Evolutionary conservation across 2,329 filamentous ascomycete species (phyloP).

Genomic region (Aspergillus sp.): DNA sequence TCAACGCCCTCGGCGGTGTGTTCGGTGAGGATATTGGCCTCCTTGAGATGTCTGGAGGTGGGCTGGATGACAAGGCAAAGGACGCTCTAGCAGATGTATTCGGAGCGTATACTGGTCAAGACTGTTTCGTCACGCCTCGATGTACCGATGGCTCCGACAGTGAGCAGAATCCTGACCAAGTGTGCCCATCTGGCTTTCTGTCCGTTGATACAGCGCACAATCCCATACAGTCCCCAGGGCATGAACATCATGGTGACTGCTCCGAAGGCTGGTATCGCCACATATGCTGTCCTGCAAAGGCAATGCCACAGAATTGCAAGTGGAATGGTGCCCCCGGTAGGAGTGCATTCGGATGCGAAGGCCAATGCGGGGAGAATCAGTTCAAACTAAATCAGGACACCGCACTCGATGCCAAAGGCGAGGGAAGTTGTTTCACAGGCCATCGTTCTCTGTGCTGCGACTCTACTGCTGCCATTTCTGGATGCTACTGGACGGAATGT

Average conservation of each 20-base stretch:
- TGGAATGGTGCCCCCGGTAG: conserved; percentile 25
- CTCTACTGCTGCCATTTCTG: neutral
- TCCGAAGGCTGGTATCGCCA: conserved; percentile 24
- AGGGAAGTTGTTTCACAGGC: conserved; percentile 13
- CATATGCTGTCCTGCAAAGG: conserved; percentile 30
- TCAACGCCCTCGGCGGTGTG: neutral
- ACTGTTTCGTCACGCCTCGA: conserved; percentile 13
- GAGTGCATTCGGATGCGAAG: conserved; percentile 10
- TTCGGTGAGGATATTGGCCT: neutral
- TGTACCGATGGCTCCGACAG: conserved; percentile 23
- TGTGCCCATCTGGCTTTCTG: conserved; percentile 21
- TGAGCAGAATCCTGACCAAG: conserved; percentile 18
- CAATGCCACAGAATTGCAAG: conserved; percentile 28
- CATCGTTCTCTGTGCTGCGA: conserved; percentile 22
- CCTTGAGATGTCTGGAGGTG: neutral
- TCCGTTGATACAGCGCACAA: conserved; percentile 16
- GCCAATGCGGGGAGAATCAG: conserved; percentile 12
- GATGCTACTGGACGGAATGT: conserved; percentile 15
- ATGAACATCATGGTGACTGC: conserved; percentile 15
- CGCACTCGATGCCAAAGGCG: conserved; percentile 13
- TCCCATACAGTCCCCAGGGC: conserved; percentile 7
- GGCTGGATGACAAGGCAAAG: neutral
- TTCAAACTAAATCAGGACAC: conserved; percentile 19
- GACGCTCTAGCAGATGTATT: neutral
- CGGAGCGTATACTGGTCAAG: neutral